Evolutionary conservation across 192 early-diverging fungal genomes (phyloP).

Genomic region (Entomortierella lignicola): DNA sequence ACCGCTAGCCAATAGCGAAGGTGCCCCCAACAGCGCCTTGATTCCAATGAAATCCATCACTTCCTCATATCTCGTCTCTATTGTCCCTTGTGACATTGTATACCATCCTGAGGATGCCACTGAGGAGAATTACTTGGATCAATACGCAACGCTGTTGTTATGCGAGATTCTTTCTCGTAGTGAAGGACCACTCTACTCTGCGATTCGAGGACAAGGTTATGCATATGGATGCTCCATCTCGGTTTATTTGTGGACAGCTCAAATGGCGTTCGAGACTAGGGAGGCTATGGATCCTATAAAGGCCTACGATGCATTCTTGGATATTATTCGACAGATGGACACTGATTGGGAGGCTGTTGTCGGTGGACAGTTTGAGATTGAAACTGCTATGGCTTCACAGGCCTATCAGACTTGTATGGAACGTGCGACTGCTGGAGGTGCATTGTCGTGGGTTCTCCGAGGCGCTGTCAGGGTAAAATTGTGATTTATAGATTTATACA

Average conservation of each 20-base stretch:
- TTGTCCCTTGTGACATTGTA: slow-evolving; percentile 58
- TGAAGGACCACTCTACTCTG: slow-evolving; percentile 83
- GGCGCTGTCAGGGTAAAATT: slow-evolving; percentile 35
- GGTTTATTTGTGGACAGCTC: slow-evolving; percentile 67
- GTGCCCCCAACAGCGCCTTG: slow-evolving; percentile 55
- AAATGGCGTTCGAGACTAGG: slow-evolving; percentile 51
- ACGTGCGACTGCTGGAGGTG: slow-evolving; percentile 42
- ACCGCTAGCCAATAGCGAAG: slow-evolving; percentile 37
- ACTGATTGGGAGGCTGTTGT: slow-evolving; percentile 43
- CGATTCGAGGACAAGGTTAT: slow-evolving; percentile 79
- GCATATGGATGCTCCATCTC: slow-evolving; percentile 77
- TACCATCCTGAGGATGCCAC: slow-evolving; percentile 50
- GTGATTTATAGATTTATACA: no score
- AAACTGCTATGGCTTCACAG: slow-evolving; percentile 44
- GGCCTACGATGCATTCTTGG: slow-evolving; percentile 53
- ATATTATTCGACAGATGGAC: slow-evolving; percentile 49
- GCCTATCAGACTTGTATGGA: slow-evolving; percentile 55
- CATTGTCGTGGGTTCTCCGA: slow-evolving; percentile 45
- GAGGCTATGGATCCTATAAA: slow-evolving; percentile 50
- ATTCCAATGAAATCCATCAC: slow-evolving; percentile 60
- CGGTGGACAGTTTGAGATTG: slow-evolving; percentile 46
- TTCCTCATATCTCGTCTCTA: slow-evolving; percentile 56
- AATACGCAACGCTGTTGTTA: slow-evolving; percentile 69
- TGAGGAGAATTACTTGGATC: slow-evolving; percentile 57
- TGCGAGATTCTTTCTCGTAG: slow-evolving; percentile 75